phyloP scores from a whole-genome alignment of 2,329 filamentous ascomycete genomes.

The Phoma sp. region DNA sequence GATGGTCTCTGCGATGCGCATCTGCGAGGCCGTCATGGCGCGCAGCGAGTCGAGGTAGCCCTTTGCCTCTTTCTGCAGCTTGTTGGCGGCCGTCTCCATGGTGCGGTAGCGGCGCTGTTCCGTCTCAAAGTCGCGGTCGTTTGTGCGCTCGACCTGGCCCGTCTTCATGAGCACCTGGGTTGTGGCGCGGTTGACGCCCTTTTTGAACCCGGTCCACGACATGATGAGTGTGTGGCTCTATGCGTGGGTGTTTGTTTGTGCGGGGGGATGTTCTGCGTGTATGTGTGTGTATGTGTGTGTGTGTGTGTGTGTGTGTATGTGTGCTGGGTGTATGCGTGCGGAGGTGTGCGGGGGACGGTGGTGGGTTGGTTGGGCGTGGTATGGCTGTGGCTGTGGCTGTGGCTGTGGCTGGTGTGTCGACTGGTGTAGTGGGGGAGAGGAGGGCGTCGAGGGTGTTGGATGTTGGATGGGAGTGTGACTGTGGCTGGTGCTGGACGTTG shows the following conservation, averaged over 20 bases:
- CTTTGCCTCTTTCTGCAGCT: conserved; percentile 96
- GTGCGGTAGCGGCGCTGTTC: conserved; percentile 96
- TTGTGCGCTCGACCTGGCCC: conserved; percentile 98
- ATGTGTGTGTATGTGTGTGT: too few species aligned
- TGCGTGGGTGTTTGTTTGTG: not conserved
- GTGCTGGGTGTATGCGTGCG: too few species aligned
- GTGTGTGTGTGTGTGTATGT: too few species aligned
- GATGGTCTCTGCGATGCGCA: conserved; percentile 99
- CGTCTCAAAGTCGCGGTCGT: conserved; percentile 97
- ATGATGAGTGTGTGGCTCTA: conserved; percentile 34
- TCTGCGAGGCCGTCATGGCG: conserved; percentile 99
- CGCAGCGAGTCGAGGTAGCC: conserved; percentile 95
- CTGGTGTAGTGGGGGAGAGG: not conserved
- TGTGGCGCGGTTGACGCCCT: conserved; percentile 97
- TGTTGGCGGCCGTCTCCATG: conserved; percentile 92
- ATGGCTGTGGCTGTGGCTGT: not conserved
- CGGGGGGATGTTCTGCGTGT: not conserved
- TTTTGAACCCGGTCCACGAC: conserved; percentile 80
- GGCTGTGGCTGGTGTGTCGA: not conserved
- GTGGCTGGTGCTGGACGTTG: too few species aligned
- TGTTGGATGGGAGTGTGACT: too few species aligned
- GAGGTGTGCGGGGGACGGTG: too few species aligned
- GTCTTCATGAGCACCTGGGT: conserved; percentile 99
- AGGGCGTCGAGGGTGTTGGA: too few species aligned
- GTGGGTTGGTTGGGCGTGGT: too few species aligned